phyloP scores from a whole-genome alignment of 192 early-diverging fungal species.

The Coemansia javaensis region DNA sequence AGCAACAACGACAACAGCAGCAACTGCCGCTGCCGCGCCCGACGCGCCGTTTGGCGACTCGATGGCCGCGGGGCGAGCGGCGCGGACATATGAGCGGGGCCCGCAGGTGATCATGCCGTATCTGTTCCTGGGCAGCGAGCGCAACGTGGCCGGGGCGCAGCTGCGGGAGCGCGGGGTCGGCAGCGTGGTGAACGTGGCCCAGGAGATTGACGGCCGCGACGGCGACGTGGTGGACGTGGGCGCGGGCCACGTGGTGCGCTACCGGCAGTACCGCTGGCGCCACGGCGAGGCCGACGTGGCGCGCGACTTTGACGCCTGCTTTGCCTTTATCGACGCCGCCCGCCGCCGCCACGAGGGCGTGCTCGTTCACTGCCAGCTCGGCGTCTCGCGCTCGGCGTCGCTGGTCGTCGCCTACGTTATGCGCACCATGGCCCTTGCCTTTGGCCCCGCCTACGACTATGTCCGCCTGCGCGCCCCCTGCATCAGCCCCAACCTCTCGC shows the following conservation, averaged over 20 bases:
- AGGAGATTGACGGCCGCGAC: constrained; percentile 5
- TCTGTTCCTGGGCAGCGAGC: constrained; percentile 34
- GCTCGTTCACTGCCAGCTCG: constrained; percentile 84
- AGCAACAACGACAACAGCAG: background rate
- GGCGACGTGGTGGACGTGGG: background rate
- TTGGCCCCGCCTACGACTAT: constrained; percentile 67
- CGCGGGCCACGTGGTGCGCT: constrained; percentile 25
- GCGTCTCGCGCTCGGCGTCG: constrained; percentile 81
- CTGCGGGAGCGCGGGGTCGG: constrained; percentile 6
- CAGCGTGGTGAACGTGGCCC: constrained; percentile 30
- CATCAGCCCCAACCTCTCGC: constrained; percentile 78
- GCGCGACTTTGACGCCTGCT: constrained; percentile 57
- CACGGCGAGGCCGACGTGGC: constrained; percentile 66
- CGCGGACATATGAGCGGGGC: constrained; percentile 24
- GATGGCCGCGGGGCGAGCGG: constrained; percentile 20
- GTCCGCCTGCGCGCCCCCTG: constrained; percentile 64
- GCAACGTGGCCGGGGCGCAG: constrained; percentile 14
- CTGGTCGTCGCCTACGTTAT: constrained; percentile 89
- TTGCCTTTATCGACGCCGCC: constrained; percentile 64
- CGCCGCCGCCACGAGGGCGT: constrained; percentile 53
- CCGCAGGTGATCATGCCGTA: constrained; percentile 45
- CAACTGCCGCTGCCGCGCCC: no score
- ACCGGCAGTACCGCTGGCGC: constrained; percentile 66
- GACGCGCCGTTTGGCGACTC: constrained; percentile 8
- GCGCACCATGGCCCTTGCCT: constrained; percentile 55